A percentile compares a stretch with the other conserved stretches of the same genome.
Evolutionary conservation across 495 filamentous ascomycete genomes (phyloP).

Genomic region (Penicillium mononematosum): DNA sequence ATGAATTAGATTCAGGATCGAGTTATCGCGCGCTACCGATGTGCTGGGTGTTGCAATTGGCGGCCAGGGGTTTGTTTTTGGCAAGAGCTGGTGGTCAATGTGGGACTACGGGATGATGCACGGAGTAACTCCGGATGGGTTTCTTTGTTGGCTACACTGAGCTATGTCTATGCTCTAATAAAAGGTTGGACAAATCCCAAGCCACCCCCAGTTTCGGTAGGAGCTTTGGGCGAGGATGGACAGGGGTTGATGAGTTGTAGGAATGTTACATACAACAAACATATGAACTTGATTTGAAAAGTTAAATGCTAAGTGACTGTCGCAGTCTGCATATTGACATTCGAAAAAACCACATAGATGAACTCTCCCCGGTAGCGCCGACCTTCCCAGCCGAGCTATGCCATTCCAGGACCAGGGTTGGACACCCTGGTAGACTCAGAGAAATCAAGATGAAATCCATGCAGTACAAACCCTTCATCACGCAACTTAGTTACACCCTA

Average conservation of each 20-base stretch:
- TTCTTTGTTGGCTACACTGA: slow-evolving; percentile 3
- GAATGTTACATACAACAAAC: not conserved
- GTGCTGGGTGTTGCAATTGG: not conserved
- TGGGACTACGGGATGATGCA: not conserved
- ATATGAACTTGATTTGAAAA: not conserved
- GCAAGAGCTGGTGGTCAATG: not conserved
- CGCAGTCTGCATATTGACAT: slow-evolving; percentile 1
- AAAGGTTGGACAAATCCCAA: slow-evolving; percentile 2
- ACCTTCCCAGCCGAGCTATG: not conserved
- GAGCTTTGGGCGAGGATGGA: not conserved
- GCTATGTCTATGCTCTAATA: not conserved
- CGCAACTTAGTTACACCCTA: slow-evolving; percentile 9
- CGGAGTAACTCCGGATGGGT: not conserved
- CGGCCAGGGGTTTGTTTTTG: not conserved
- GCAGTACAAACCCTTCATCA: not conserved
- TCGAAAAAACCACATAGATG: not conserved
- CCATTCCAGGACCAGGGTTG: not conserved
- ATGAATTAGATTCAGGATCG: not conserved
- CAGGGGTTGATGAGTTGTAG: not conserved
- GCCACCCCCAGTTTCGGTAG: not conserved
- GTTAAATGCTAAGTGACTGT: not conserved
- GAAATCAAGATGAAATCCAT: not conserved
- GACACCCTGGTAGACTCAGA: not conserved
- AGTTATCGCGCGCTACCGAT: not conserved
- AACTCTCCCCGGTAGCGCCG: not conserved